Evolutionary conservation across 192 early-diverging fungal species (phyloP).

Genomic region (Fimicolochytrium jonesii): DNA sequence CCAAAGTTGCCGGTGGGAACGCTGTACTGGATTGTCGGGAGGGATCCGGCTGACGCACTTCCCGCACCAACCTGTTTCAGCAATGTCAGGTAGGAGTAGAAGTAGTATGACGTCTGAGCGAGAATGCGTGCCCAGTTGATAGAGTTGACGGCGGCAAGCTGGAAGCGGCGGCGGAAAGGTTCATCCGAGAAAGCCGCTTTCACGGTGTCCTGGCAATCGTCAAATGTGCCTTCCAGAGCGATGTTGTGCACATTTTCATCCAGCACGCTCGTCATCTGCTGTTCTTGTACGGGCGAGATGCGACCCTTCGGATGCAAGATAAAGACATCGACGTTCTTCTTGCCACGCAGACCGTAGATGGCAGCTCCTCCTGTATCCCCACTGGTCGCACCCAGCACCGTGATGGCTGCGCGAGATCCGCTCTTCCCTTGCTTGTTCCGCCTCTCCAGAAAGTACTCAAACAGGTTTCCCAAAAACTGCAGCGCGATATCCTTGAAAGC

Average conservation of each 20-base stretch:
- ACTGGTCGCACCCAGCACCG: slow-evolving; percentile 91
- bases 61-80: slow-evolving; percentile 2
- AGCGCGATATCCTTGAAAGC: slow-evolving; percentile 98
- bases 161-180: slow-evolving; percentile 68
- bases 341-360: slow-evolving; percentile 91
- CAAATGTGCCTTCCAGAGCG: slow-evolving; percentile 91
- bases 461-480: slow-evolving; percentile 95
- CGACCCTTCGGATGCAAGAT: slow-evolving; percentile 88
- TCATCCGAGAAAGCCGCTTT: slow-evolving; percentile 82
- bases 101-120: slow-evolving; percentile 95
- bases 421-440: slow-evolving; percentile 33
- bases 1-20: slow-evolving; percentile 99
- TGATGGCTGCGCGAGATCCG: no score
- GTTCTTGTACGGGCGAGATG: slow-evolving; percentile 92
- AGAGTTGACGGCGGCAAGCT: slow-evolving; percentile 93
- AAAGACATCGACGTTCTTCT: slow-evolving; percentile 89
- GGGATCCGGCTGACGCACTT: background rate
- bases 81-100: slow-evolving; percentile 77
- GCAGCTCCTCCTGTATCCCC: slow-evolving; percentile 98
- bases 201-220: slow-evolving; percentile 95
- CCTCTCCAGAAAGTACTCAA: slow-evolving; percentile 92
- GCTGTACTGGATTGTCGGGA: slow-evolving; percentile 54
- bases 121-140: slow-evolving; percentile 99
- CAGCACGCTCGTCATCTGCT: slow-evolving; percentile 93
- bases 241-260: slow-evolving; percentile 92